phyloP scores from a whole-genome alignment of 192 early-diverging fungal genomes.

The Dimargaris cristalligena region DNA sequence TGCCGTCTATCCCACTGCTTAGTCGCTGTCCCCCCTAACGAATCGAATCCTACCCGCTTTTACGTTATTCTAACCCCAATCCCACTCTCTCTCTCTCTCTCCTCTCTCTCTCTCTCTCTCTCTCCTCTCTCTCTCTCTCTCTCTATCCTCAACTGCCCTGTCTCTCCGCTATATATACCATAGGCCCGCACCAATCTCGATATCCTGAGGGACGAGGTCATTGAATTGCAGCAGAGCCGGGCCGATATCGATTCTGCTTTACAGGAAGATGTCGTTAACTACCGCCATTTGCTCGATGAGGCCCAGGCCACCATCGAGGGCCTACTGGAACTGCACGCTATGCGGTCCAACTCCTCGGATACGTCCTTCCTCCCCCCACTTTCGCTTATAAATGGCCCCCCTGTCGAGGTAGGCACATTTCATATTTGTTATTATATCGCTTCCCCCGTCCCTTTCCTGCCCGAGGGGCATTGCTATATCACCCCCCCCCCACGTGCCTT shows the following conservation, averaged over 20 bases:
- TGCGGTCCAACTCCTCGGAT: neutral
- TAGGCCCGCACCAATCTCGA: neutral
- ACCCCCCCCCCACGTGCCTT: no score
- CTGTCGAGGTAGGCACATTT: no score
- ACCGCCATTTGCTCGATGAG: neutral
- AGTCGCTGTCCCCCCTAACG: neutral
- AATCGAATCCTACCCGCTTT: no score
- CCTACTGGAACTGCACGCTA: conserved; percentile 1
- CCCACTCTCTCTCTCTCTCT: neutral
- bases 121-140: neutral
- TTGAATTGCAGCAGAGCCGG: neutral
- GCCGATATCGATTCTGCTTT: neutral
- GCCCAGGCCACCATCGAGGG: conserved; percentile 3
- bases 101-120: neutral
- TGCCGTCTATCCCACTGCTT: neutral
- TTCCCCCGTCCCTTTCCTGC: no score
- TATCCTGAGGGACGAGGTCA: neutral
- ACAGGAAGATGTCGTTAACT: neutral
- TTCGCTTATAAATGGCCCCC: no score
- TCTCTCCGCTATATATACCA: neutral
- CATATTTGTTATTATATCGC: no score
- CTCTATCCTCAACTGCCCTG: neutral
- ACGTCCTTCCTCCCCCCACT: neutral
- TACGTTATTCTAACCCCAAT: no score
- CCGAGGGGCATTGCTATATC: no score